Evolutionary conservation across 306 rosid genomes (phyloP), one percentile per base, ranked within the genome.

Genomic region (Heteromeles arbutifolia): DNA sequence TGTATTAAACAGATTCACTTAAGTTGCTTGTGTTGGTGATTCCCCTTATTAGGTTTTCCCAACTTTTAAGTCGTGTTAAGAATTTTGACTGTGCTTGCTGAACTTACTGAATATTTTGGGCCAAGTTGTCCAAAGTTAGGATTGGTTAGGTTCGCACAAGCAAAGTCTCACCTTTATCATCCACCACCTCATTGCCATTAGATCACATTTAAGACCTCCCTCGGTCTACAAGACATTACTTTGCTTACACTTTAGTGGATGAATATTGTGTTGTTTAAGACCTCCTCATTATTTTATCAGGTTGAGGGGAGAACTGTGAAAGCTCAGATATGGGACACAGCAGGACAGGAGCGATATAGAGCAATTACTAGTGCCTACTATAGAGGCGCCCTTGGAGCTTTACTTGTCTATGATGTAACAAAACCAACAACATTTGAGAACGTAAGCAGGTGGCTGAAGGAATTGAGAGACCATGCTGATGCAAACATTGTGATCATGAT

Each of bases 321-420:
- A 74, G 87, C 98, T 78, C 98, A 94, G 75, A 94, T 94, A 86
- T 94, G 98, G 98, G 98, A 94, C 61, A 94, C 97, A 0, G 98
- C 98, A 0, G 98, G 97, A 57, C 98, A 94, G 88, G 98, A 94
- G 84, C 88, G 98, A 10, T 92, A 94, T 82, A 87, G 96, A 61
- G 98, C 98, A 11, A 94, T 94, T 32, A 94, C 97, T 0, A 90
- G 96, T 73, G 98, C 98, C 34, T 94, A 94, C 88, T 94, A 94
- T 48, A 79, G 97, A 2, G 98, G 98, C 22, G 98, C 98, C 28
- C 95, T 94, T 2, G 98, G 97, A 67, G 98, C 97, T 54, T 90
- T 94, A 81, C 87, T 94, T 0, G 98, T 94, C 18, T 94, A 90
- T 0, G 98, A 94, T 6, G 88, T 86, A 28, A 92, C 98, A 0